Evolutionary conservation across 2,329 filamentous ascomycete species (phyloP).

Genomic region (Blastomyces emzantsi): DNA sequence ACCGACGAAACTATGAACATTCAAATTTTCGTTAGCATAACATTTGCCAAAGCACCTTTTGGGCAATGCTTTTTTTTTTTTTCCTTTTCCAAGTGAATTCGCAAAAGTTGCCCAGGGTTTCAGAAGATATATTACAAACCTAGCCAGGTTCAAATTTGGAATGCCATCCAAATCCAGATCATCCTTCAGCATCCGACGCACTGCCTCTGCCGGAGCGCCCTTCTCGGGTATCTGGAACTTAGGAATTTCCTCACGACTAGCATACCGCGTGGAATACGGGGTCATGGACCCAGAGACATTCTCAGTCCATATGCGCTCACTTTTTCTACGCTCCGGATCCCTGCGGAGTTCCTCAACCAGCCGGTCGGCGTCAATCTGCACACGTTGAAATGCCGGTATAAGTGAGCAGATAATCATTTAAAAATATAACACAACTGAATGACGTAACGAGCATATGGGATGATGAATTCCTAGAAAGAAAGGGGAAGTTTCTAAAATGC

Average conservation of each 20-base stretch:
- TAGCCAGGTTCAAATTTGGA: conserved; percentile 59
- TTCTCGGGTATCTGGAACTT: conserved; percentile 27
- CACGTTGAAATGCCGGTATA: background rate
- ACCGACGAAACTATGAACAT: conserved; percentile 50
- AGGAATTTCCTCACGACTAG: conserved; percentile 25
- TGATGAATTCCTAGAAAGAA: background rate
- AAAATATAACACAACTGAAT: background rate
- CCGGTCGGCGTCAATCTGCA: conserved; percentile 24
- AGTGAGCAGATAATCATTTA: background rate
- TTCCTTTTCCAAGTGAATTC: background rate
- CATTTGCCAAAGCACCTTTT: background rate
- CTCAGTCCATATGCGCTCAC: conserved; percentile 23
- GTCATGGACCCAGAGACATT: conserved; percentile 21
- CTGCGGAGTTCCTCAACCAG: conserved; percentile 22
- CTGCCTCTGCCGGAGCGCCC: conserved; percentile 45
- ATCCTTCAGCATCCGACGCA: conserved; percentile 56
- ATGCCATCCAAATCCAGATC: conserved; percentile 56
- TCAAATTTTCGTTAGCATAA: conserved; percentile 12
- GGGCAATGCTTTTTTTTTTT: background rate
- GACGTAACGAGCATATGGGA: background rate
- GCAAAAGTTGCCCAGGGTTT: background rate
- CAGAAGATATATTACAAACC: conserved; percentile 22
- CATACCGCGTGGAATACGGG: conserved; percentile 29
- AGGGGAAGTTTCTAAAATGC: background rate
- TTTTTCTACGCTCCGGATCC: conserved; percentile 20